Percentiles rank a stretch among this genome's conserved stretches.
Evolutionary conservation across 2,329 filamentous ascomycete species (phyloP).

Genomic region (Pseudopyricularia cyperi): DNA sequence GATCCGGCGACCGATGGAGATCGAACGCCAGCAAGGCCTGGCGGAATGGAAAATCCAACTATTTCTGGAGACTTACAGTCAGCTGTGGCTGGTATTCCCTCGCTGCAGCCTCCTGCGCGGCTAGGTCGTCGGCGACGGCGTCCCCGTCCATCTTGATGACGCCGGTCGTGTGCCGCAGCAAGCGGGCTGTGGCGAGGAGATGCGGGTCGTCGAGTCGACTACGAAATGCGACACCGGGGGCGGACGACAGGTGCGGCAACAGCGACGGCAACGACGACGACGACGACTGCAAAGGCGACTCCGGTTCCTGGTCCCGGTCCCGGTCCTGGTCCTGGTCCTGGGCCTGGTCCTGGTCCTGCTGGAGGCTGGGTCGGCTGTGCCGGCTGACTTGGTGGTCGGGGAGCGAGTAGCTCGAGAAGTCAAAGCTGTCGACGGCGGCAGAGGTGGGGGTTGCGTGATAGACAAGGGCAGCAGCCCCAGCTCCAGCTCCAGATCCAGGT

Average conservation of each 20-base stretch:
- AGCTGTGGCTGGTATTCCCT: slow-evolving; percentile 44
- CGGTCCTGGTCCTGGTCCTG: too few species aligned
- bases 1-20: too few species aligned
- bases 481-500: neutral
- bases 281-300: neutral
- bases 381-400: slow-evolving; percentile 2
- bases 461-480: neutral
- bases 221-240: neutral
- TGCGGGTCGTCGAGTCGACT: neutral
- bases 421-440: neutral
- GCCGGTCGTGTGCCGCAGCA: neutral
- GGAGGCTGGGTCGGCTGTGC: slow-evolving; percentile 2
- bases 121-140: slow-evolving; percentile 26
- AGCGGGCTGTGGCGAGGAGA: neutral
- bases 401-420: neutral
- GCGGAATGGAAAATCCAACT: neutral
- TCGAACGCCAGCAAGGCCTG: neutral
- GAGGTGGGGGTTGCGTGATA: neutral
- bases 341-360: too few species aligned
- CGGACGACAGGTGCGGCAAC: neutral
- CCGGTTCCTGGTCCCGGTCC: slow-evolving; percentile 6
- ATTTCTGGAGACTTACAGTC: slow-evolving; percentile 27
- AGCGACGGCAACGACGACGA: neutral
- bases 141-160: slow-evolving; percentile 20
- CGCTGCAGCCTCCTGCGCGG: slow-evolving; percentile 47